These are phyloP conservation scores for Gillenia trifoliata DNA, from an alignment of 306 rosid genomes.

Conservation along the genomic window DNA sequence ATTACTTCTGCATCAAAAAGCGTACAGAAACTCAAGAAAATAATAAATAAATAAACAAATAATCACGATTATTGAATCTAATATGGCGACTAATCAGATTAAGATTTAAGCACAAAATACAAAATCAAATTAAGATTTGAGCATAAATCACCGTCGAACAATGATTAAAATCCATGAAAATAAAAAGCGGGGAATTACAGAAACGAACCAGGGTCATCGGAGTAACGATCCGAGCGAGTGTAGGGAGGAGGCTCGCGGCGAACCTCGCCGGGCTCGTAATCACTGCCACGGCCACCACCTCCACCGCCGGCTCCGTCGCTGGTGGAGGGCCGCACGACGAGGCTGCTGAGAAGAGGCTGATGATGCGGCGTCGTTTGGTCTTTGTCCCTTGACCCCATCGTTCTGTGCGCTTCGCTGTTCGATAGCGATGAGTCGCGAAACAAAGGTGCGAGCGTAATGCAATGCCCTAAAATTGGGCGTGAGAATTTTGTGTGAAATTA, in stretches of 20 bases:
- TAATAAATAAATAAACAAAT: not conserved
- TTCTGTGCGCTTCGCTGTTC: not conserved
- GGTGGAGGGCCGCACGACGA: conserved; percentile 46
- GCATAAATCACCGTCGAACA: not conserved
- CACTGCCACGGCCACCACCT: conserved; percentile 37
- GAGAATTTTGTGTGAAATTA: too few relatives aligned
- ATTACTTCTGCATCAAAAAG: not conserved
- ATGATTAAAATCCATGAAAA: not conserved
- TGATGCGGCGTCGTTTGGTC: conserved; percentile 40
- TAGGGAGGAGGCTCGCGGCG: conserved; percentile 42
- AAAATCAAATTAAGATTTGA: not conserved
- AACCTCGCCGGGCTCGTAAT: conserved; percentile 54
- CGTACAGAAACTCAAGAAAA: not conserved
- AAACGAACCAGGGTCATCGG: conserved; percentile 42
- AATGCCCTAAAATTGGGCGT: not conserved
- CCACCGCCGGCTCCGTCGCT: conserved; percentile 37
- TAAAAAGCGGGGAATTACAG: not conserved
- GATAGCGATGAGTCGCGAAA: conserved; percentile 1
- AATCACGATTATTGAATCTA: not conserved
- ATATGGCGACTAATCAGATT: not conserved
- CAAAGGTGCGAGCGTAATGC: not conserved
- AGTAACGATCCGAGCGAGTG: conserved; percentile 41
- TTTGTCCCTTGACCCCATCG: conserved; percentile 47
- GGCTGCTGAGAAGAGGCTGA: conserved; percentile 59
- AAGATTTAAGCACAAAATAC: not conserved